Evolutionary conservation across 495 filamentous ascomycete genomes (phyloP).

Genomic region (Pyrenula aspistea): DNA sequence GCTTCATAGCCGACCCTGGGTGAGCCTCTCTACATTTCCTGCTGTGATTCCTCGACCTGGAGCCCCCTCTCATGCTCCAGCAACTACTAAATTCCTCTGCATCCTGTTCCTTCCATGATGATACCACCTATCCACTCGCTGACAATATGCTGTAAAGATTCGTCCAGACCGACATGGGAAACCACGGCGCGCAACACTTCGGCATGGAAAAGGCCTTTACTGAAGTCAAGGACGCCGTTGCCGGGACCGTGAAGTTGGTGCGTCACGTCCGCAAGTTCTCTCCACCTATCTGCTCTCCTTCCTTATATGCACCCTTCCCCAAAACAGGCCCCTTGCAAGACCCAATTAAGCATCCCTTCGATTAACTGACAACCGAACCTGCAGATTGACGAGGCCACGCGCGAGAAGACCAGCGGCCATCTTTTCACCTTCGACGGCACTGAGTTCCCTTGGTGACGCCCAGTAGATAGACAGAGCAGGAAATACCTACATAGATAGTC

Average conservation of each 20-base stretch:
- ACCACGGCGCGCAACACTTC: conserved; percentile 19
- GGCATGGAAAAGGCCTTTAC: conserved; percentile 21
- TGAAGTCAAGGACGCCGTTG: conserved; percentile 20
- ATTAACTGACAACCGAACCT: not conserved
- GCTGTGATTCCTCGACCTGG: not conserved
- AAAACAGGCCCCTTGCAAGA: too few relatives aligned
- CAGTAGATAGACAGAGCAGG: conserved; percentile 3
- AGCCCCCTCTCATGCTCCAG: not conserved
- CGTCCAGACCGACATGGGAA: conserved; percentile 33
- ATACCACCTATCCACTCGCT: conserved; percentile 5
- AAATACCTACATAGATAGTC: too few relatives aligned
- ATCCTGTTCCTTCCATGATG: conserved; percentile 7
- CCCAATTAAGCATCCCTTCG: too few relatives aligned
- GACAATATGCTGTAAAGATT: conserved; percentile 14
- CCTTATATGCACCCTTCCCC: not conserved
- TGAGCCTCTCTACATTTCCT: conserved; percentile 3
- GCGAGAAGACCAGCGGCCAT: conserved; percentile 27
- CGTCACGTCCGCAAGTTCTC: conserved; percentile 1
- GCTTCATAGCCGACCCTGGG: conserved; percentile 20
- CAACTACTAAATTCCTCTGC: not conserved
- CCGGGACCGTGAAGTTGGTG: conserved; percentile 18
- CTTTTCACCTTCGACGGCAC: conserved; percentile 12
- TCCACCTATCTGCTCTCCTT: not conserved
- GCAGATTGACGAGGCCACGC: conserved; percentile 21
- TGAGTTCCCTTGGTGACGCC: conserved; percentile 10